Evolutionary conservation across 306 rosid genomes (phyloP), one percentile per base, ranked within the genome.

Genomic region (Prunus padus): DNA sequence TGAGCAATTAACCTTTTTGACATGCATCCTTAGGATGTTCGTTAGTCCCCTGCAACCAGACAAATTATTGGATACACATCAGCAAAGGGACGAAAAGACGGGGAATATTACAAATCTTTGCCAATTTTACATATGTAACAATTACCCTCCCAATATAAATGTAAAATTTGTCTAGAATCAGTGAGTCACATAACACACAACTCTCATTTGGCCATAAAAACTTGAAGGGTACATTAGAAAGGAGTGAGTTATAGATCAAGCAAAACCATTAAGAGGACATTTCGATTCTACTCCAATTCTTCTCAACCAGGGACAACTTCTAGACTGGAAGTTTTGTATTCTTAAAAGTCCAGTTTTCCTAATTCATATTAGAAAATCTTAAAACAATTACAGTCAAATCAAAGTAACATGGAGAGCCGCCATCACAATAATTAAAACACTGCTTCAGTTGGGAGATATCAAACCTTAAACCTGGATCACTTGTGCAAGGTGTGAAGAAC

Each of bases 401-500:
- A 54, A 59, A 74, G 11, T 26, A 67, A 30, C 50, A 45, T 52
- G 54, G 37, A 70, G 42, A 61, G 40, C 50, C 60, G 57, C 69
- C 63, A 59, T 54, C 72, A 76, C 20, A 72, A 30, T 5, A 68
- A 51, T 68, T 47, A 52, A 73, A 79, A 68, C 71, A 61, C 69
- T 77, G 83, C 59, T 47, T 73, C 51, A 46, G 65, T 62, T 55
- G 66, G 49, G 54, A 76, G 64, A 74, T 69, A 79, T 78, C 85
- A 56, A 72, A 89, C 99, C 99, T 92, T 89, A 96, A 91, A 84
- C 90, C 75, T 57, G 99, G 99, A 84, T 85, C 81, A 75, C 92
- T 90, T 23, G 89, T 13, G 80, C 99, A 96, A 79, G 99, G 91
- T 47, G 98, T 96, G 89, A 96, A 85, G 88, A 96, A 90, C 98